Base-by-base conservation (phyloP, 352 stramenopile species). In the Phytophthora tentaculata region DNA sequence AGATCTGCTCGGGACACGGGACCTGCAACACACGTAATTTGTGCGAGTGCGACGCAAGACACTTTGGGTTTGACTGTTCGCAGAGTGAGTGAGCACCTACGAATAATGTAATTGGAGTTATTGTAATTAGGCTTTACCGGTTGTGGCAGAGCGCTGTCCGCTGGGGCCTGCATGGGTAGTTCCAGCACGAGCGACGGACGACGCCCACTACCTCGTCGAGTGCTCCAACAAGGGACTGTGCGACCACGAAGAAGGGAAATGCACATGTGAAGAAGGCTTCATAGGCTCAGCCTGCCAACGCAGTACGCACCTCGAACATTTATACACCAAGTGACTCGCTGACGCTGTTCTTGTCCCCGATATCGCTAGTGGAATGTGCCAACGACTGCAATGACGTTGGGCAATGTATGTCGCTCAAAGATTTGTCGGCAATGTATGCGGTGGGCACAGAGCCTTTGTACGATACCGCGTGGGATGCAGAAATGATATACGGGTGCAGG, bases 401-500 rank as follows among this genome's bases (percentile, higher is more conserved):
- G 0, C 66, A 83, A 39, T 95, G 88, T 28, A 35, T 94, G n/a
- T 91, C 84, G 17, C 82, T 95, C 5, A 76, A 76, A 48, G 67
- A 90, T 24, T 76, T 92, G 2, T 91, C 85, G 0, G 64, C 62
- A 2, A 24, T 64, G 0, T 81, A 72, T 43, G 75, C 77, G 3
- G 80, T 89, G 9, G 80, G 71, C 3, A 77, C 69, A 3, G 85
- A 90, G 39, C 66, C 73, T 2, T 64, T 87, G 0, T 93, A 95
- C 48, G 72, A 86, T 0, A 56, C 44, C 1, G 54, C 71, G 0
- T 95, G 84, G 84, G 86, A 95, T 28, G 82, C 82, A 1, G 71
- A 90, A 8, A 90, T 89, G 83, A 89, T 97, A 17, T 91, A 90
- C 52, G 92, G 91, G 1, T 98, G 94, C 72, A 74, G 89, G 16